These are phyloP conservation scores for Phytomonas serpens DNA, from an alignment of 208 protist species.

Conservation along the genomic window DNA sequence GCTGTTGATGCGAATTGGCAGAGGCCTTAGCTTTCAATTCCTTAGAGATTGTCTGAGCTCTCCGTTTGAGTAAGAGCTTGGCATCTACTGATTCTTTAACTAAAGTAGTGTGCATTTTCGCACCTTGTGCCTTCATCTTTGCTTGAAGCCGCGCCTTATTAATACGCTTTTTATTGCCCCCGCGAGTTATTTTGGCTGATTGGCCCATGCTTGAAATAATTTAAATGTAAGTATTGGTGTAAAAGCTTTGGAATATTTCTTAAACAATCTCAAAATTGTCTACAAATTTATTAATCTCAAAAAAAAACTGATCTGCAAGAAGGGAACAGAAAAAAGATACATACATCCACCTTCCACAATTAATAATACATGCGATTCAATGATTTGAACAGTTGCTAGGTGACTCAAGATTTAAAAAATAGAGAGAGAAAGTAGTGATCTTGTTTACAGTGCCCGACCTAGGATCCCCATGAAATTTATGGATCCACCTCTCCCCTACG, in stretches of 20 bases:
- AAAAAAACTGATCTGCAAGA: neutral
- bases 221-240: constrained; percentile 5
- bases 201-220: constrained; percentile 37
- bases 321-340: neutral
- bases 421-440: neutral
- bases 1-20: constrained; percentile 8
- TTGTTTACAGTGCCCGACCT: neutral
- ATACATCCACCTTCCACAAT: neutral
- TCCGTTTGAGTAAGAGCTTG: constrained; percentile 44
- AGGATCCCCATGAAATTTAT: neutral
- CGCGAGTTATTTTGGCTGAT: constrained; percentile 82
- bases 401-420: neutral
- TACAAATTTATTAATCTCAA: neutral
- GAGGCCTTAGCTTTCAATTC: constrained; percentile 50
- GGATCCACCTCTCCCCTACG: constrained; percentile 38
- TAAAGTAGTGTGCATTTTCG: constrained; percentile 59
- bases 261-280: constrained; percentile 2
- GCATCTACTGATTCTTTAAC: constrained; percentile 56
- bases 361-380: neutral
- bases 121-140: constrained; percentile 68
- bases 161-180: constrained; percentile 83
- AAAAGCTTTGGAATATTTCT: neutral
- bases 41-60: constrained; percentile 41
- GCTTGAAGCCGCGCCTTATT: constrained; percentile 64
- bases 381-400: neutral